Base-by-base conservation (phyloP, 768 basidiomycete genomes). In the Glaciozyma martinii region DNA sequence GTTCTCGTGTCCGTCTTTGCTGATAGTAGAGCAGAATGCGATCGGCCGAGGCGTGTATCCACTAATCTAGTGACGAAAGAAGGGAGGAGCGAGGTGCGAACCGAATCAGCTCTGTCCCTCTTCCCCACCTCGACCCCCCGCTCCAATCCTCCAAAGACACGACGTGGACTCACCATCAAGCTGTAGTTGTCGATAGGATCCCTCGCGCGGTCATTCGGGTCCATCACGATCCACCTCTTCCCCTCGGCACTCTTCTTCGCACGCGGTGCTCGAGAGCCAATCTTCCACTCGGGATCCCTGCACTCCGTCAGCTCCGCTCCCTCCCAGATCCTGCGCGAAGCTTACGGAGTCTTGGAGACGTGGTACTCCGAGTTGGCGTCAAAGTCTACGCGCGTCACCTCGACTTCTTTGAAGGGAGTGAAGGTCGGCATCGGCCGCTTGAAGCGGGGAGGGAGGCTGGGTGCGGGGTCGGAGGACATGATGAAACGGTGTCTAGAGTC, bases 11-110 rank as follows among this genome's bases (percentile, higher is more conserved):
- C 82, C 83, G 60, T 79, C 76, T 12, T 72, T 65, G 23, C 82
- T 82, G 42, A 84, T 66, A 6, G 84, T 81, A 19, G 85, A 86
- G 37, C 86, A 81, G 61, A 87, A 80, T 2, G 84, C 86, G 52
- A 87, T 81, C 18, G 86, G 86, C 47, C 87, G 80, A 37, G 85
- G 86, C 23, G 25, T 29, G 25, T 50, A 50, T 4, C 49, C 49
- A 23, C 49, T 50, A 23, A 50, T 50, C 49, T 50, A 23, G n/a
- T n/a, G 49, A 8, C 25, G 3, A 10, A n/a, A n/a, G 23, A 25
- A n/a, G n/a, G 5, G 13, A 25, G 21, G 8, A 49, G 47, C 47
- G 21, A 21, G 47, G 49, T 29, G n/a, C 25, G n/a, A 13, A 23
- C 25, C 25, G 49, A 33, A 13, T 50, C 19, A 49, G 47, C 47